Evolutionary conservation across 768 basidiomycete genomes (phyloP), one percentile per base, ranked within the genome.

Genomic region (Russula griseocarnosa): DNA sequence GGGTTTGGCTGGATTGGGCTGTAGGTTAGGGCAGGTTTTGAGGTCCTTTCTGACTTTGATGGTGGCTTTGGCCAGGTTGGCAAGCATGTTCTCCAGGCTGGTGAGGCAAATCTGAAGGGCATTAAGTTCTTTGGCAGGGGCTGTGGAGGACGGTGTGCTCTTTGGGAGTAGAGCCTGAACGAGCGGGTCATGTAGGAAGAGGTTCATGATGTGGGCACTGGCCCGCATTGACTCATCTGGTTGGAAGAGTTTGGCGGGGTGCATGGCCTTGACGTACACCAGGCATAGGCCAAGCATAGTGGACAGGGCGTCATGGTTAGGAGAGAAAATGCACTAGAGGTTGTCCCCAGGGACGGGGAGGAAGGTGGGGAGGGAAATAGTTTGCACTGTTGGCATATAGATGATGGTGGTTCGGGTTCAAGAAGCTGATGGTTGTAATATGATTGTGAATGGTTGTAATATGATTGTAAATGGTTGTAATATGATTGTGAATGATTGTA

Each of bases 331-430:
- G 8, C 20, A 20, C 1, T 7, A 0, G 0, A 56, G n/a, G 1
- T 7, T 20, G 7, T 58, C 18, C 67, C 69, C 62, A 52, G 28
- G 68, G 63, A 9, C 61, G 42, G 42, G 62, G 69, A 70, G 4
- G 66, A 67, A 28, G 66, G 16, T 32, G 16, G 51, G 30, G 9
- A 52, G 51, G n/a, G n/a, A n/a, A n/a, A n/a, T n/a, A n/a, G n/a
- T n/a, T n/a, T n/a, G n/a, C n/a, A n/a, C n/a, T n/a, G n/a, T n/a
- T n/a, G n/a, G n/a, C n/a, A n/a, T n/a, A n/a, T n/a, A n/a, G n/a
- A n/a, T n/a, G n/a, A n/a, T n/a, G n/a, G n/a, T n/a, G n/a, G n/a
- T n/a, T n/a, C n/a, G n/a, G n/a, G n/a, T n/a, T n/a, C n/a, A n/a
- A n/a, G n/a, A n/a, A n/a, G n/a, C n/a, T n/a, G n/a, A n/a, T n/a